These are phyloP conservation scores for Mortierella sp. DNA, from an alignment of 371 early-diverging fungal species.

Conservation along the genomic window DNA sequence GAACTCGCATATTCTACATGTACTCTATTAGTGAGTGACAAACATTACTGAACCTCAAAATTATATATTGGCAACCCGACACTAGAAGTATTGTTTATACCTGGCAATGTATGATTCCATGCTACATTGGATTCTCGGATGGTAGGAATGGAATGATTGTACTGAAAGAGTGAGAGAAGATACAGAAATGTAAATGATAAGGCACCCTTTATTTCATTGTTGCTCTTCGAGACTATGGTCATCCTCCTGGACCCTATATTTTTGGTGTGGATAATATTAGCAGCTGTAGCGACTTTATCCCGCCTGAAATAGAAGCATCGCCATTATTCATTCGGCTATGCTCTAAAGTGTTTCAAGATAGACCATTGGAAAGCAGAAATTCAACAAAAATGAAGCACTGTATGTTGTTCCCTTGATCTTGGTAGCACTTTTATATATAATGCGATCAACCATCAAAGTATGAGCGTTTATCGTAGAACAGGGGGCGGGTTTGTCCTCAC, in stretches of 20 bases:
- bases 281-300: no score
- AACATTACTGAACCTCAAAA: no score
- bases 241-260: not conserved
- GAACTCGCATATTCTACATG: conserved; percentile 33
- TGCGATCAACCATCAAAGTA: no score
- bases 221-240: not conserved
- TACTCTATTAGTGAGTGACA: not conserved
- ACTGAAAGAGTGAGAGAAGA: not conserved
- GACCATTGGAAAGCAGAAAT: no score
- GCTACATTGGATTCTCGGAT: not conserved
- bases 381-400: not conserved
- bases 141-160: not conserved
- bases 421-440: no score
- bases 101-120: conserved; percentile 55
- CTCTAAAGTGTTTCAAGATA: no score
- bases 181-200: not conserved
- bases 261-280: no score
- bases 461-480: no score
- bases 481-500: no score
- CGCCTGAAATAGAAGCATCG: no score
- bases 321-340: no score
- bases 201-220: not conserved
- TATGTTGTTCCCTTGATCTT: not conserved
- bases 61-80: no score
- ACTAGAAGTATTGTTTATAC: conserved; percentile 19